Percentiles rank a stretch among this genome's conserved stretches.
Evolutionary conservation across 768 basidiomycete species (phyloP).

Genomic region (Mycena sanguinolenta): DNA sequence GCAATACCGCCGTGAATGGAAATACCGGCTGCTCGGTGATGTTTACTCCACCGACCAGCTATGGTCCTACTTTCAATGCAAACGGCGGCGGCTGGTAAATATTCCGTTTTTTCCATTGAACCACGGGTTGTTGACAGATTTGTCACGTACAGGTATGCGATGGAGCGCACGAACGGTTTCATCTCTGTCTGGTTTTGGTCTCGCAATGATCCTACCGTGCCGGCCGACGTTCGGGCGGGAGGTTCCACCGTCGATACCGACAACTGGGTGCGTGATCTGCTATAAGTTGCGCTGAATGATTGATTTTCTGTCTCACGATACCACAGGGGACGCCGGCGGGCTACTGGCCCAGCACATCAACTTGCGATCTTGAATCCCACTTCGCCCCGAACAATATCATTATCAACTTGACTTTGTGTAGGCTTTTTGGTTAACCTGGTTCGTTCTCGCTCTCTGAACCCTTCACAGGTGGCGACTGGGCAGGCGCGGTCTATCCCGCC

Average conservation of each 20-base stretch:
- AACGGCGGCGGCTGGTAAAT: slow-evolving; percentile 72
- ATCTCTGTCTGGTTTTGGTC: slow-evolving; percentile 85
- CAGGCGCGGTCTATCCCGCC: slow-evolving; percentile 62
- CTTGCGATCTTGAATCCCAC: slow-evolving; percentile 72
- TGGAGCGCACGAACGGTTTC: slow-evolving; percentile 67
- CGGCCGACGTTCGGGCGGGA: slow-evolving; percentile 60
- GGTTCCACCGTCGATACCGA: slow-evolving; percentile 56
- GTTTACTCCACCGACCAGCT: slow-evolving; percentile 57
- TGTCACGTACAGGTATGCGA: slow-evolving; percentile 71
- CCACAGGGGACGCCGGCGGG: slow-evolving; percentile 68
- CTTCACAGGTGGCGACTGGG: slow-evolving; percentile 76
- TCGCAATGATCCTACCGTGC: slow-evolving; percentile 60
- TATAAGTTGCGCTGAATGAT: no score
- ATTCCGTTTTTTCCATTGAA: no score
- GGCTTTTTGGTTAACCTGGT: no score
- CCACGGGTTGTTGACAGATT: no score
- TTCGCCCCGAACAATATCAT: slow-evolving; percentile 73
- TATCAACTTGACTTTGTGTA: no score
- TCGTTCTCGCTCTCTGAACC: no score
- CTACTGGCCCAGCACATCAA: slow-evolving; percentile 68
- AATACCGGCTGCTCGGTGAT: slow-evolving; percentile 68
- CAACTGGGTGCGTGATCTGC: slow-evolving; percentile 60
- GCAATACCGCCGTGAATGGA: slow-evolving; percentile 56
- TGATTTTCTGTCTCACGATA: neutral
- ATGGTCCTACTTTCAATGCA: slow-evolving; percentile 69